Evolutionary conservation across 2,329 filamentous ascomycete species (phyloP).

Genomic region (Sporothrix pallida): DNA sequence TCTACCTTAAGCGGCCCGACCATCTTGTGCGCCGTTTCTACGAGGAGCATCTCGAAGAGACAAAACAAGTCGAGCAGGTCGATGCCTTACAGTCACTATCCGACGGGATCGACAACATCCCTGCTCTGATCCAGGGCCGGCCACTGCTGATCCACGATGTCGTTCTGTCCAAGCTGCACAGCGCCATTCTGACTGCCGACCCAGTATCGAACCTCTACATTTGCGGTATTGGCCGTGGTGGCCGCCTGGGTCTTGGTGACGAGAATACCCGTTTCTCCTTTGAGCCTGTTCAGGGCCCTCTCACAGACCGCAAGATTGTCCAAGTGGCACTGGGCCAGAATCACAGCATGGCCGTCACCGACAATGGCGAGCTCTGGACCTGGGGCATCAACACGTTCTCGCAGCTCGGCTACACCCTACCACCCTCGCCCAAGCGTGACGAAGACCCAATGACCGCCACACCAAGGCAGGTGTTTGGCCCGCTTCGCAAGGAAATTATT

Average conservation of each 20-base stretch:
- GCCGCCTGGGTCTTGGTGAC: conserved; percentile 85
- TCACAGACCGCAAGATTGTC: conserved; percentile 74
- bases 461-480: conserved; percentile 88
- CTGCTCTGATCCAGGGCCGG: conserved; percentile 71
- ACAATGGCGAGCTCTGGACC: conserved; percentile 88
- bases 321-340: conserved; percentile 89
- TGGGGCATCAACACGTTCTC: conserved; percentile 90
- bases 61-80: conserved; percentile 3
- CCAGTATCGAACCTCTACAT: conserved; percentile 89
- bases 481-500: conserved; percentile 83
- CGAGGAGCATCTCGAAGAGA: conserved; percentile 65
- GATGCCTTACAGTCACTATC: conserved; percentile 36
- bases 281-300: conserved; percentile 76
- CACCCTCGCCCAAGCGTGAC: conserved; percentile 68
- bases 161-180: conserved; percentile 88
- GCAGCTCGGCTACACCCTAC: conserved; percentile 84
- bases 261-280: conserved; percentile 90
- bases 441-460: conserved; percentile 82
- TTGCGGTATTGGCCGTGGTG: conserved; percentile 89
- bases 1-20: conserved; percentile 76
- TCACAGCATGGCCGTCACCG: conserved; percentile 83
- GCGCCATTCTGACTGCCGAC: conserved; percentile 84
- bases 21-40: conserved; percentile 77
- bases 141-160: conserved; percentile 81
- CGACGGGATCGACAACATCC: conserved; percentile 60